phyloP scores from a whole-genome alignment of 1,284 basidiomycete species.

The Neonothopanus nambi region DNA sequence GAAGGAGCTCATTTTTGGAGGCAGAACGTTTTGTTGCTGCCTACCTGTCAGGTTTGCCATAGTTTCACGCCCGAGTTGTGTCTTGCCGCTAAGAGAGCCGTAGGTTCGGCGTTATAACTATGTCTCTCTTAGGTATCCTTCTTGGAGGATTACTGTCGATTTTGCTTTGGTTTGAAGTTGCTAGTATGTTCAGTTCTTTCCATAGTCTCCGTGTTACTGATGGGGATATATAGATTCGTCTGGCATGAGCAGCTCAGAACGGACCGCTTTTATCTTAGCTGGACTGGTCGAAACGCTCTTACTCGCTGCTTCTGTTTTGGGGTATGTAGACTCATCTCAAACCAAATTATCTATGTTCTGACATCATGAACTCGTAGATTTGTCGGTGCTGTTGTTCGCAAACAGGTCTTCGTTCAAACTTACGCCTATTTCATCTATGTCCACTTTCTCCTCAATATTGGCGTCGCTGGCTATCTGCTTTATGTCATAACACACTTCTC shows the following conservation, averaged over 20 bases:
- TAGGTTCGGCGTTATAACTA: slow-evolving; percentile 48
- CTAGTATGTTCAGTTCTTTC: slow-evolving; percentile 39
- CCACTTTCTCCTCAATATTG: slow-evolving; percentile 59
- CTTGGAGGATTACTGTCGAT: slow-evolving; percentile 51
- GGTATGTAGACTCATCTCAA: slow-evolving; percentile 40
- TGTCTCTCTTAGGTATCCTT: slow-evolving; percentile 52
- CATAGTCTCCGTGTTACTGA: background rate
- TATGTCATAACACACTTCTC: slow-evolving; percentile 48
- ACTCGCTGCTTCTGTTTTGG: slow-evolving; percentile 51
- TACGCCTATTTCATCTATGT: slow-evolving; percentile 59
- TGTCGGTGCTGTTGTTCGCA: slow-evolving; percentile 58
- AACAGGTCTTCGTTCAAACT: slow-evolving; percentile 56
- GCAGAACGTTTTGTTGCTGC: slow-evolving; percentile 59
- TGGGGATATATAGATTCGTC: slow-evolving; percentile 26
- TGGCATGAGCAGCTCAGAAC: slow-evolving; percentile 38
- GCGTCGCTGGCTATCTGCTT: slow-evolving; percentile 52
- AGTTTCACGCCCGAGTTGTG: background rate
- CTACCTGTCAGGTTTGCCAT: slow-evolving; percentile 51
- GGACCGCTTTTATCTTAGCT: slow-evolving; percentile 45
- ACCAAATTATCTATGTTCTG: background rate
- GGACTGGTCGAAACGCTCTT: slow-evolving; percentile 53
- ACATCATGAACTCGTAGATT: slow-evolving; percentile 38
- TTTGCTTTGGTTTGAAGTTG: slow-evolving; percentile 59
- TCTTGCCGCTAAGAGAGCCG: background rate
- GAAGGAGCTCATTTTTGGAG: slow-evolving; percentile 41